Evolutionary conservation across 2,329 filamentous ascomycete species (phyloP).

Genomic region (Polytolypa hystricis): DNA sequence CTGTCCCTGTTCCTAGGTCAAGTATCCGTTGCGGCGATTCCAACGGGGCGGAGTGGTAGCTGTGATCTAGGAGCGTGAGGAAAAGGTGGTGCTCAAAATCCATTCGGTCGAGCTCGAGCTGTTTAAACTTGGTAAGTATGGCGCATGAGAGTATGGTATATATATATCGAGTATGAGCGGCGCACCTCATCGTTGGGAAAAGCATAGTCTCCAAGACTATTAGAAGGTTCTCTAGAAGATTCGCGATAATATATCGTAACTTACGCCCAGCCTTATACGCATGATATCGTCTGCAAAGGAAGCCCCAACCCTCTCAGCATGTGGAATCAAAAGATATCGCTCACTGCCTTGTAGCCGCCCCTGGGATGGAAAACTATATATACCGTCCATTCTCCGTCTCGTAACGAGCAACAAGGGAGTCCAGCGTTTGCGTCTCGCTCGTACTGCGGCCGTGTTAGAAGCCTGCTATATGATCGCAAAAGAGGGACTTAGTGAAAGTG

Average conservation of each 20-base stretch:
- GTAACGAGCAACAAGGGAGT: neutral
- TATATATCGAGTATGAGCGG: neutral
- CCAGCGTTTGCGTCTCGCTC: neutral
- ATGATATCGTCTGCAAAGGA: slow-evolving; percentile 15
- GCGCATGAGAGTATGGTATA: neutral
- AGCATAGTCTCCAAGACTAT: slow-evolving; percentile 2
- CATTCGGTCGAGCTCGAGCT: neutral
- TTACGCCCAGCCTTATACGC: slow-evolving; percentile 12
- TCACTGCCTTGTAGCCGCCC: neutral
- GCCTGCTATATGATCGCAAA: no score
- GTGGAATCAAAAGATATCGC: no score
- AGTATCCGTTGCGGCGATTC: slow-evolving; percentile 15
- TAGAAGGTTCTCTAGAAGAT: no score
- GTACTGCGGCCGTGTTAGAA: neutral
- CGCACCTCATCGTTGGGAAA: slow-evolving; percentile 12
- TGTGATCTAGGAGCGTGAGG: slow-evolving; percentile 17
- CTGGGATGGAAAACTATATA: neutral
- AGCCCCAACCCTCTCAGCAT: no score
- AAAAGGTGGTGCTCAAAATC: slow-evolving; percentile 18
- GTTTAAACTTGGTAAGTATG: neutral
- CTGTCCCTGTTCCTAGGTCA: slow-evolving; percentile 28
- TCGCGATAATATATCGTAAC: no score
- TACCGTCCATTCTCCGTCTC: slow-evolving; percentile 1
- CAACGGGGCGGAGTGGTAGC: slow-evolving; percentile 19
- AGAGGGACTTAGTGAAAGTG: no score